phyloP scores from a whole-genome alignment of 768 basidiomycete genomes.

The Boletus coccyginus region DNA sequence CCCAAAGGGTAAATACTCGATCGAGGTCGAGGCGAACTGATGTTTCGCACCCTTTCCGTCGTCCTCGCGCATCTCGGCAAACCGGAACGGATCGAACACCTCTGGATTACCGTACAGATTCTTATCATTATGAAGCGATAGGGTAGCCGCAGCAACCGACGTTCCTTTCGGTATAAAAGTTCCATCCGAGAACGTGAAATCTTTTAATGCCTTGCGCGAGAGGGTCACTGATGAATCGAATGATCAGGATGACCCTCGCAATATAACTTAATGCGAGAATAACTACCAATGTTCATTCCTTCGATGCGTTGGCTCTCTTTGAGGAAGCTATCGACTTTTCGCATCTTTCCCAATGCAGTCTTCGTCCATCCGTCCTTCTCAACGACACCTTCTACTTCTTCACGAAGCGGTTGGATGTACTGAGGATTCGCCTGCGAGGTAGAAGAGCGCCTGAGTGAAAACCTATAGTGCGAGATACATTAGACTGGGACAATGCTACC shows the following conservation, averaged over 20 bases:
- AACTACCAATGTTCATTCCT: conserved; percentile 21
- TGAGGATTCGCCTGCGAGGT: conserved; percentile 36
- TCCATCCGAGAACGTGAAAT: conserved; percentile 38
- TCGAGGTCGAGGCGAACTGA: conserved; percentile 33
- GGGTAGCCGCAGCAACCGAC: conserved; percentile 17
- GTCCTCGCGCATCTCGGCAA: conserved; percentile 23
- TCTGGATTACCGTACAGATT: conserved; percentile 26
- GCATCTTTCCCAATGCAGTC: conserved; percentile 26
- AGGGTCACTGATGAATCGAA: conserved; percentile 22
- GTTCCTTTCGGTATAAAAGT: conserved; percentile 36
- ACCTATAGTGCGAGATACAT: conserved; percentile 14
- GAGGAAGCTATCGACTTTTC: conserved; percentile 39
- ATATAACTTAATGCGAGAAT: conserved; percentile 11
- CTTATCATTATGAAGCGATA: conserved; percentile 20
- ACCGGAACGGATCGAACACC: conserved; percentile 13
- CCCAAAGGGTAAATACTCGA: conserved; percentile 38
- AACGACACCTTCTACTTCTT: conserved; percentile 7
- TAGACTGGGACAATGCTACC: neutral
- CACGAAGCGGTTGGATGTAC: conserved; percentile 33
- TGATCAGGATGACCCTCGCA: neutral
- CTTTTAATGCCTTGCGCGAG: conserved; percentile 31
- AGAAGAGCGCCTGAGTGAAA: conserved; percentile 34
- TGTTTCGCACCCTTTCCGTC: conserved; percentile 31
- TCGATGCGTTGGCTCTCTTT: conserved; percentile 10
- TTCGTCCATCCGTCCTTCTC: conserved; percentile 5